Evolutionary conservation across 176 grass and related monocot species (phyloP).

Genomic region (Dactylis glomerata): DNA sequence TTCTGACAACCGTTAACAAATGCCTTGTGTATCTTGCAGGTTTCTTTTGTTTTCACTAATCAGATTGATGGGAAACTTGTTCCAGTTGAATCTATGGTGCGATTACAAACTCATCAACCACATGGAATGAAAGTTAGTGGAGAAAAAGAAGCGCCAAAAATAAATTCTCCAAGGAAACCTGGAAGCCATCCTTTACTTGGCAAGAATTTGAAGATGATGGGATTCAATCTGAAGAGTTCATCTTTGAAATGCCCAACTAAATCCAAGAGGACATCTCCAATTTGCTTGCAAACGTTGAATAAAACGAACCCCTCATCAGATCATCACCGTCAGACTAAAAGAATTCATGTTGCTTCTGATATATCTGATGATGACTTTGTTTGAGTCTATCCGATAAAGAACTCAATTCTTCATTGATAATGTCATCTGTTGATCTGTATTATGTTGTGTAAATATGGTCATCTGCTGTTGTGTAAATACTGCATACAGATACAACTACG

Average conservation of each 20-base stretch:
- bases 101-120: constrained; percentile 39
- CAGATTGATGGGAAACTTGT: constrained; percentile 96
- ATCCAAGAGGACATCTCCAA: constrained; percentile 36
- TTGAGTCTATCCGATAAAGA: constrained; percentile 23
- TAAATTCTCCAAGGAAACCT: constrained; percentile 27
- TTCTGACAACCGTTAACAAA: constrained; percentile 6
- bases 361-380: constrained; percentile 91
- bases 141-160: constrained; percentile 27
- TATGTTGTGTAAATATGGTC: constrained; percentile 27
- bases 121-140: constrained; percentile 4
- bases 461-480: constrained; percentile 21
- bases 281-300: constrained; percentile 40
- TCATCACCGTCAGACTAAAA: constrained; percentile 58
- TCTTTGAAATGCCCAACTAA: constrained; percentile 41
- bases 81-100: constrained; percentile 71
- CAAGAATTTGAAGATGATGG: constrained; percentile 50
- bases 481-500: neutral
- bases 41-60: constrained; percentile 98
- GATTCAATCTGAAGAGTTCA: constrained; percentile 44
- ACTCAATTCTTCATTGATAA: constrained; percentile 12
- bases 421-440: constrained; percentile 15
- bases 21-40: constrained; percentile 52
- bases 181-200: constrained; percentile 37
- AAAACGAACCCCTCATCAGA: constrained; percentile 45
- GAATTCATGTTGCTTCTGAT: constrained; percentile 55